A percentile compares a stretch with the other conserved stretches of the same genome.
These are phyloP conservation scores for Apiospora arundinis DNA, from an alignment of 2,329 filamentous ascomycete genomes.

Conservation along the genomic window DNA sequence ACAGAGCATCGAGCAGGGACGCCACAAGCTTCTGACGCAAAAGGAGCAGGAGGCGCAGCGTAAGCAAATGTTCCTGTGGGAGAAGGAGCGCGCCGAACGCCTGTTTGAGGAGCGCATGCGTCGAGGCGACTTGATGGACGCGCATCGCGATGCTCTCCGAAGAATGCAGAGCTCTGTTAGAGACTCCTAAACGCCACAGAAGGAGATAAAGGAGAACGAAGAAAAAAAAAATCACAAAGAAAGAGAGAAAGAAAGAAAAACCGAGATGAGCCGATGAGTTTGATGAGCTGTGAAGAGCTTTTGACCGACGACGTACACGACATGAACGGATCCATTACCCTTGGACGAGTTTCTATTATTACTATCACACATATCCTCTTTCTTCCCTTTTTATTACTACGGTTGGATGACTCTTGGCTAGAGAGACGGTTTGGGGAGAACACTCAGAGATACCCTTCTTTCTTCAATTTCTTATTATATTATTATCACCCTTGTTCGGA, in stretches of 20 bases:
- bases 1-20: conserved; percentile 59
- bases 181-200: conserved; percentile 32
- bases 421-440: conserved; percentile 8
- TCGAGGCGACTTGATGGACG: conserved; percentile 73
- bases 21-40: conserved; percentile 64
- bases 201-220: too few species aligned
- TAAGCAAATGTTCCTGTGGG: conserved; percentile 62
- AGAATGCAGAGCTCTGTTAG: conserved; percentile 70
- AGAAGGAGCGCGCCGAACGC: conserved; percentile 64
- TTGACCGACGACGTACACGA: conserved; percentile 1
- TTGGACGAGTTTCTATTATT: background rate
- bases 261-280: background rate
- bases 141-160: conserved; percentile 80
- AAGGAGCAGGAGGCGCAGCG: conserved; percentile 67
- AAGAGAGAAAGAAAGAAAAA: background rate
- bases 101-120: conserved; percentile 79
- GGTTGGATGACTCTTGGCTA: conserved; percentile 4
- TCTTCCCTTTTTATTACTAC: background rate
- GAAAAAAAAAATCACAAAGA: background rate
- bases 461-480: conserved; percentile 3
- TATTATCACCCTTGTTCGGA: background rate
- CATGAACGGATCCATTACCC: background rate
- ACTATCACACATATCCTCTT: background rate
- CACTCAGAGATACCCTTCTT: conserved; percentile 20
- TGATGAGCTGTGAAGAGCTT: background rate